phyloP scores from a whole-genome alignment of 495 filamentous ascomycete genomes.

The Apodospora peruviana region DNA sequence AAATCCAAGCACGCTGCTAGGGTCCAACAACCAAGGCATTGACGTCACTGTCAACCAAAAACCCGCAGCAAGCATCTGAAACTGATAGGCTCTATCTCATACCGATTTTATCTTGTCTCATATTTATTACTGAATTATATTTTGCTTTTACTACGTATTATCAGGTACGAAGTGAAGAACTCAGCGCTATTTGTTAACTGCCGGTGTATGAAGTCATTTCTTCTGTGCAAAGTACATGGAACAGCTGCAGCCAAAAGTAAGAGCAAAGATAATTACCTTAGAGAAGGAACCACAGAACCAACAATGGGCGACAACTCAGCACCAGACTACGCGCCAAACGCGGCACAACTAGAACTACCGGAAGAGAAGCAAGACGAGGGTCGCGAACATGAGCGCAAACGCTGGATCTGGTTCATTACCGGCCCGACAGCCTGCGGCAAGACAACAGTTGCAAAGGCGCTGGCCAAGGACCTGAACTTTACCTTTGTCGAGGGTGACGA shows the following conservation, averaged over 20 bases:
- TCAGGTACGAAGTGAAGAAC: too few relatives aligned
- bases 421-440: conserved; percentile 28
- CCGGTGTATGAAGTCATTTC: too few relatives aligned
- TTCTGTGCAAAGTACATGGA: too few relatives aligned
- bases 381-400: neutral
- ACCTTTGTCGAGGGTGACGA: conserved; percentile 44
- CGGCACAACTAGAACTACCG: neutral
- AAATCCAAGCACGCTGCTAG: too few relatives aligned
- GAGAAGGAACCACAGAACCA: neutral
- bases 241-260: neutral
- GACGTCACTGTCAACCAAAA: too few relatives aligned
- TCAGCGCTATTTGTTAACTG: too few relatives aligned
- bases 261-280: neutral
- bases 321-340: neutral
- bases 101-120: too few relatives aligned
- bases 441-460: conserved; percentile 24
- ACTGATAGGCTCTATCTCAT: too few relatives aligned
- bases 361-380: neutral
- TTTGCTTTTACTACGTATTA: too few relatives aligned
- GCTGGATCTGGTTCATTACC: conserved; percentile 28
- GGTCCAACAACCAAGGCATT: too few relatives aligned
- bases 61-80: too few relatives aligned
- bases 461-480: conserved; percentile 22
- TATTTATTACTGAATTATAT: too few relatives aligned
- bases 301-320: neutral